Conservation (phyloP, 441 rosid species). For the Erodium texanum region DNA sequence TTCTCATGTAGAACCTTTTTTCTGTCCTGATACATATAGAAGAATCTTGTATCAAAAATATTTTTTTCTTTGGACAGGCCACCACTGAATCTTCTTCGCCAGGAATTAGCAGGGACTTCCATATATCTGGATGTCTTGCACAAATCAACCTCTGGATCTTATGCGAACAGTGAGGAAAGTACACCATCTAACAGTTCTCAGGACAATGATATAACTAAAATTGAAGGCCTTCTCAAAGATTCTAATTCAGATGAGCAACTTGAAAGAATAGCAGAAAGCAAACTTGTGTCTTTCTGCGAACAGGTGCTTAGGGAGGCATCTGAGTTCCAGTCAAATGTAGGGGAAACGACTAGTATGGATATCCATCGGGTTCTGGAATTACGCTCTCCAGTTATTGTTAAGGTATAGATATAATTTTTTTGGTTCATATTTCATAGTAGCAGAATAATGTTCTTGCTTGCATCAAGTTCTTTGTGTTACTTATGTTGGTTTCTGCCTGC, state of each 20-base stretch:
- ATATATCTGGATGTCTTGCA: conserved; percentile 88
- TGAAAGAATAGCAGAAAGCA: conserved; percentile 75
- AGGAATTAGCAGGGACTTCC: conserved; percentile 80
- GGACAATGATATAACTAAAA: conserved; percentile 26
- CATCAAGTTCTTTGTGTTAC: not conserved
- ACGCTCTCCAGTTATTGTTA: conserved; percentile 86
- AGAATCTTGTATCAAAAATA: conserved; percentile 11
- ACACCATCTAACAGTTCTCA: conserved; percentile 25
- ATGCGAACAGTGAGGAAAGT: conserved; percentile 25
- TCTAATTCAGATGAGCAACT: conserved; percentile 44
- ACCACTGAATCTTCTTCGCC: conserved; percentile 87
- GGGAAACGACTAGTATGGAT: conserved; percentile 80
- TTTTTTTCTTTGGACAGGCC: conserved; percentile 50
- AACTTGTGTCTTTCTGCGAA: conserved; percentile 81
- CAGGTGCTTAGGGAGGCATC: conserved; percentile 83
- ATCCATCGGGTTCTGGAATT: conserved; percentile 83
- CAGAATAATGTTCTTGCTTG: not conserved
- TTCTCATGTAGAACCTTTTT: not conserved
- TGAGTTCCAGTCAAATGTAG: conserved; percentile 70
- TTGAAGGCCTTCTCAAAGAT: conserved; percentile 11
- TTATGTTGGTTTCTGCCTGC: not conserved
- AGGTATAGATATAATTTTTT: conserved; percentile 41
- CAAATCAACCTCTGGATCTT: conserved; percentile 55
- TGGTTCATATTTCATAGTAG: not conserved
- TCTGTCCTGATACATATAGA: not conserved